These are phyloP conservation scores for Daucus carota DNA, from an alignment of 129 eudicot genomes.

Conservation along the genomic window DNA sequence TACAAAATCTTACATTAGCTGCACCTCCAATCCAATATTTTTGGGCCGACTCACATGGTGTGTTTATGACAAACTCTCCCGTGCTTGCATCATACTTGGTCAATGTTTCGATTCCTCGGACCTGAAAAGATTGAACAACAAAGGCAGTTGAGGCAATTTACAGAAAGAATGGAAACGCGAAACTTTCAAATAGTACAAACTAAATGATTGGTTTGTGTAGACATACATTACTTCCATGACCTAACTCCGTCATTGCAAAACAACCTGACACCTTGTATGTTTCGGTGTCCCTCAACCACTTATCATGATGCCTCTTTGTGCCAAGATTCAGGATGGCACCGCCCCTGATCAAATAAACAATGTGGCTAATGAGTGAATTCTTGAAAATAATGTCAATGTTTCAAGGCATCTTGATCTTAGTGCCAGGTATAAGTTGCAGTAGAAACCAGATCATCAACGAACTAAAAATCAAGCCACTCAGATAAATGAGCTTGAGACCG, in stretches of 20 bases:
- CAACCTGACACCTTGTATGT: slow-evolving; percentile 63
- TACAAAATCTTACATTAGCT: slow-evolving; percentile 53
- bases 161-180: neutral
- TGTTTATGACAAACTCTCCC: slow-evolving; percentile 65
- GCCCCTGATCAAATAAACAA: slow-evolving; percentile 48
- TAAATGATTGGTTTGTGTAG: neutral
- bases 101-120: slow-evolving; percentile 84
- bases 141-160: neutral
- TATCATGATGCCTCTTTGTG: slow-evolving; percentile 86
- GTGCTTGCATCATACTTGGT: slow-evolving; percentile 75
- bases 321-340: slow-evolving; percentile 89
- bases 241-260: slow-evolving; percentile 96
- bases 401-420: neutral
- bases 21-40: slow-evolving; percentile 99
- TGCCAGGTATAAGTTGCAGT: neutral
- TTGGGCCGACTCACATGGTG: slow-evolving; percentile 97
- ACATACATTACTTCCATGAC: slow-evolving; percentile 97
- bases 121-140: slow-evolving; percentile 32
- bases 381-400: neutral
- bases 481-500: neutral
- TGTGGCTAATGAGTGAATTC: neutral
- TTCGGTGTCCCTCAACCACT: slow-evolving; percentile 72
- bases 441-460: neutral
- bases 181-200: neutral
- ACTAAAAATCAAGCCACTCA: neutral